Base-by-base conservation (phyloP, 192 early-diverging fungal genomes). In the Podochytrium sp. region DNA sequence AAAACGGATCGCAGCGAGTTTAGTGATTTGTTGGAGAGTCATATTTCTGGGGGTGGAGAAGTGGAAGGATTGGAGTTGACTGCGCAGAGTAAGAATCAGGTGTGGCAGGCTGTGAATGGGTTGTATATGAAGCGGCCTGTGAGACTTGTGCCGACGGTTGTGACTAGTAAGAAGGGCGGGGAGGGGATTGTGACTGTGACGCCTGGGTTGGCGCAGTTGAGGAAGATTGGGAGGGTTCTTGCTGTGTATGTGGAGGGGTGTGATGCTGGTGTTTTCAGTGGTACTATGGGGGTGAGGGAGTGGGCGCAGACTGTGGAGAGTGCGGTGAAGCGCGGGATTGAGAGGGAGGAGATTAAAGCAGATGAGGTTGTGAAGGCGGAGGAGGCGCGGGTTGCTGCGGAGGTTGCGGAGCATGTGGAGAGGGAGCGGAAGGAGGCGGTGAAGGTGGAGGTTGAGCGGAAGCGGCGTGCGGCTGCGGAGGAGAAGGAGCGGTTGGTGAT, bases 401-500 rank as follows among this genome's bases (percentile, higher is more conserved):
- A 60, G 35, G 53, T 1, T 16, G n/a, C 12, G 16, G 40, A 29
- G 18, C 39, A 27, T 1, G 57, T 10, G 6, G 70, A 58, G 34
- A 55, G 70, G 38, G 40, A 38, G 32, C 34, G 39, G 29, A 39
- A 60, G 30, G 53, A 72, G 27, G 25, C 1, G n/a, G 37, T 18
- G 25, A 12, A 30, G 20, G 39, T 47, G 12, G 70, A 72, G 29
- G 42, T 14, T 42, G 56, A 72, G 70, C 2, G 16, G 16, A 20
- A 30, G 53, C 57, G 55, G 38, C 55, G 42, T 6, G 56, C 39
- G 30, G 58, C 41, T 6, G 55, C 58, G 7, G 70, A 72, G 23
- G 58, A 61, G 41, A 72, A 72, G 40, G 56, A 72, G 41, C 56
- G 56, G 5, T 27, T 60, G 1, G 20, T 61, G 70, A 72, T 58